Base-by-base conservation (phyloP, 164 flowering plant species). In the Chimonanthus salicifolius region DNA sequence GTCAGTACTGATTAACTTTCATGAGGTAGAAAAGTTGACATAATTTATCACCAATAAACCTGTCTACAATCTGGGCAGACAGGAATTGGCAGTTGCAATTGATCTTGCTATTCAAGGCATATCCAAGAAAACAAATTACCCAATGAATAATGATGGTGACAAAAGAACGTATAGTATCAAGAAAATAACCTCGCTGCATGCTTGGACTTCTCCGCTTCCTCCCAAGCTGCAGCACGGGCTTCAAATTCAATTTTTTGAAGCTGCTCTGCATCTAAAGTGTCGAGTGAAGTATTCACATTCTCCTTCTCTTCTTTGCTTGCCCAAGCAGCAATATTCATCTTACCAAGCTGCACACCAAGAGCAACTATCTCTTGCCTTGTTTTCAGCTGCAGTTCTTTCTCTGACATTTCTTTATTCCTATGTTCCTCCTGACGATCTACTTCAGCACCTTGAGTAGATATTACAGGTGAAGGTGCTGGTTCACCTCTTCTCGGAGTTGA, bases 291-390 rank as follows among this genome's bases (percentile, higher is more conserved):
- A 58, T 63, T 44, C 0, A 60, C 72, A 47, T 81, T 88, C n/a
- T 85, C 86, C 72, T 79, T 79, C 74, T 88, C 97, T 46, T 87
- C 94, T 78, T 88, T 92, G 77, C 97, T 90, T 47, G 98, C 98
- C 98, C 98, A 94, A 10, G 91, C 92, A 66, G 98, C 97, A 78
- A 94, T 90, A 64, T 89, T 94, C 90, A 85, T 88, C 85, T 92
- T 91, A 7, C 98, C 98, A n/a, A 94, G 94, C 75, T 90, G 92
- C 44, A 90, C 89, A 63, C 98, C 97, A 5, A 93, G 89, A 13
- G 90, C 95, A 7, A 88, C 90, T 72, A 94, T 94, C 82, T 94
- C 98, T 78, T 83, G 85, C 76, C 94, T 84, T 16, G 97, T 90
- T 77, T 86, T 90, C 63, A 87, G 83, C 79, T 90, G 90, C 75